phyloP scores from a whole-genome alignment of 2,329 filamentous ascomycete genomes.

The Ophiocordyceps sinensis region DNA sequence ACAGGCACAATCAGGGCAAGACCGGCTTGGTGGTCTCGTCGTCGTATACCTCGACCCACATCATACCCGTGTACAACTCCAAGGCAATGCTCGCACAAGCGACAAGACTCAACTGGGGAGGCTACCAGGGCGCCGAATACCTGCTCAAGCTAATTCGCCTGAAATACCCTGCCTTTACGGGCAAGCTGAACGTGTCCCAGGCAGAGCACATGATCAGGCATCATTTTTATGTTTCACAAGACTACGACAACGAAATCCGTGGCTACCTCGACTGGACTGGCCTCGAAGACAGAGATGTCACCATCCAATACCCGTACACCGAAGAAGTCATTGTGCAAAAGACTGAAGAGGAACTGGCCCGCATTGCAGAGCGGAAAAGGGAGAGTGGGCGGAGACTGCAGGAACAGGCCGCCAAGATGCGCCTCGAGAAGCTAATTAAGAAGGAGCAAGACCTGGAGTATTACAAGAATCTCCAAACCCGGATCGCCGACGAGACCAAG shows the following conservation, averaged over 20 bases:
- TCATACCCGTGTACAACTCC: slow-evolving; percentile 82
- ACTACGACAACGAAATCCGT: slow-evolving; percentile 68
- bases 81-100: slow-evolving; percentile 77
- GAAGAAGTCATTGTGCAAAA: slow-evolving; percentile 87
- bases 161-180: slow-evolving; percentile 82
- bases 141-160: slow-evolving; percentile 75
- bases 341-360: slow-evolving; percentile 81
- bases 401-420: slow-evolving; percentile 95
- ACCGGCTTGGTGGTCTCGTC: slow-evolving; percentile 85
- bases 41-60: slow-evolving; percentile 83
- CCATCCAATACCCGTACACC: slow-evolving; percentile 86
- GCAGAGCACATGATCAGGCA: slow-evolving; percentile 76
- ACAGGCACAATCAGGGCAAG: slow-evolving; percentile 75
- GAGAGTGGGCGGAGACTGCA: slow-evolving; percentile 85
- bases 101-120: slow-evolving; percentile 87
- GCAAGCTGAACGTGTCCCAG: slow-evolving; percentile 74
- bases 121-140: slow-evolving; percentile 80
- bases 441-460: slow-evolving; percentile 95
- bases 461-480: slow-evolving; percentile 68
- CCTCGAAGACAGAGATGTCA: slow-evolving; percentile 73
- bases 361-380: slow-evolving; percentile 84
- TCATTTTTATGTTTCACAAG: slow-evolving; percentile 76
- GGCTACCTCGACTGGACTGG: slow-evolving; percentile 81
- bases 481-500: slow-evolving; percentile 64
- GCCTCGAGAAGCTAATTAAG: slow-evolving; percentile 82